These are phyloP conservation scores for Vanilla planifolia DNA, from an alignment of 106 monocot species.

Conservation along the genomic window DNA sequence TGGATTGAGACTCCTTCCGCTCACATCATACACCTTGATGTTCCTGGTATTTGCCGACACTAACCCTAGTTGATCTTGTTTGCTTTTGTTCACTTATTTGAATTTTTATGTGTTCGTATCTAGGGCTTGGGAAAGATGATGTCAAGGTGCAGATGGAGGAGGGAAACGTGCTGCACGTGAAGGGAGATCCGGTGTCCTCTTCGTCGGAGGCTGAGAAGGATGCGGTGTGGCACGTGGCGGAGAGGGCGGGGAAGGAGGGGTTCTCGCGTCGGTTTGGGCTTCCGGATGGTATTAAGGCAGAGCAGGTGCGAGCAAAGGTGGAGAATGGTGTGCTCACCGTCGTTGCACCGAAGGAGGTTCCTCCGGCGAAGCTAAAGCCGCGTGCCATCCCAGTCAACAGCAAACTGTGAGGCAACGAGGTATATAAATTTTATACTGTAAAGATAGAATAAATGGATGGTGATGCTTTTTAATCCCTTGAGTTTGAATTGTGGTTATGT, in stretches of 20 bases:
- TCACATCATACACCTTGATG: slow-evolving; percentile 70
- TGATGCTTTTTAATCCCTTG: too few species aligned
- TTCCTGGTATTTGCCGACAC: slow-evolving; percentile 42
- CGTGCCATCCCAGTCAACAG: slow-evolving; percentile 58
- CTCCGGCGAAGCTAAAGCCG: slow-evolving; percentile 35
- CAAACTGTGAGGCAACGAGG: slow-evolving; percentile 40
- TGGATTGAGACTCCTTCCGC: slow-evolving; percentile 82
- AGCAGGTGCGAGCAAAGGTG: slow-evolving; percentile 54
- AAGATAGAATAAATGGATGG: too few species aligned
- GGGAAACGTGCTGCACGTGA: slow-evolving; percentile 53
- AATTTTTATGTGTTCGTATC: background rate
- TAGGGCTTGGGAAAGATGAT: slow-evolving; percentile 62
- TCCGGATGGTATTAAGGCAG: slow-evolving; percentile 51
- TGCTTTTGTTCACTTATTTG: too few species aligned
- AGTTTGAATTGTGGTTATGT: too few species aligned
- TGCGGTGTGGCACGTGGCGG: slow-evolving; percentile 49
- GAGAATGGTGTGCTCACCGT: slow-evolving; percentile 78
- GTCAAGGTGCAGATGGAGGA: slow-evolving; percentile 77
- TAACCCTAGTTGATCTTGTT: background rate
- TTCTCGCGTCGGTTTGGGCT: slow-evolving; percentile 44
- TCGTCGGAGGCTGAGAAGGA: slow-evolving; percentile 39
- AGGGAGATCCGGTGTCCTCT: slow-evolving; percentile 25
- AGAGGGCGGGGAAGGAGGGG: slow-evolving; percentile 37
- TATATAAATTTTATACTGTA: background rate
- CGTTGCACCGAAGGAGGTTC: slow-evolving; percentile 60